Evolutionary conservation across 345 rosid species (phyloP), one percentile per base, ranked within the genome.

Genomic region (Pseudoturritis turrita): DNA sequence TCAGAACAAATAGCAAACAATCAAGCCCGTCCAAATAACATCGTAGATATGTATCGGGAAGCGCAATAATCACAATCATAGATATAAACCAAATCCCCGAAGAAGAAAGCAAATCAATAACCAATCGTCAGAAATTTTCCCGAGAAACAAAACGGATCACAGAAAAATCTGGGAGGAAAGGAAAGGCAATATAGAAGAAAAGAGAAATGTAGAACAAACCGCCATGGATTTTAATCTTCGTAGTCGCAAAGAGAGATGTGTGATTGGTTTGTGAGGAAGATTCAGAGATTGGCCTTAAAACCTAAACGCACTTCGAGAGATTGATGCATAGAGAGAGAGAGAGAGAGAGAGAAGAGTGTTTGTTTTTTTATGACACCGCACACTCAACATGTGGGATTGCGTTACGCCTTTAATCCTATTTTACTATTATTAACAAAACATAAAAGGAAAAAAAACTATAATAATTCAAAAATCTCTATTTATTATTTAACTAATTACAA

Each of bases 181-280:
- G 39, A 46, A 61, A 35, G 7, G 31, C 11, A 29, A 29, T 29
- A 41, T 1, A 39, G 7, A 10, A 3, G 7, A 5, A 28, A 22
- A 14, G 4, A 23, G 3, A 22, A 31, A 45, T 18, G 31, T 7
- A n/a, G 39, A 68, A 43, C 73, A 60, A 33, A 75, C 78, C 78
- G 78, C 78, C 78, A 75, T 75, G 70, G 74, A 68, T 35, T 18
- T 40, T 53, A 63, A 60, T 68, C 58, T 75, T 67, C 40, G 73
- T 33, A 31, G 44, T 33, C 25, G 50, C 35, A 11, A 22, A 46
- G 50, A 46, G 50, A 50, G 68, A 29, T 36, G 31, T 31, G 19
- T 12, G 49, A 31, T 22, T 50, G 53, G 8, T 74, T 67, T 56
- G 35, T 14, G 2, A 71, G 37, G 71, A 35, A 51, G 53, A 71